Percentiles rank a stretch among this genome's conserved stretches.
phyloP scores from a whole-genome alignment of 768 basidiomycete genomes.

The Grammothele lineata region DNA sequence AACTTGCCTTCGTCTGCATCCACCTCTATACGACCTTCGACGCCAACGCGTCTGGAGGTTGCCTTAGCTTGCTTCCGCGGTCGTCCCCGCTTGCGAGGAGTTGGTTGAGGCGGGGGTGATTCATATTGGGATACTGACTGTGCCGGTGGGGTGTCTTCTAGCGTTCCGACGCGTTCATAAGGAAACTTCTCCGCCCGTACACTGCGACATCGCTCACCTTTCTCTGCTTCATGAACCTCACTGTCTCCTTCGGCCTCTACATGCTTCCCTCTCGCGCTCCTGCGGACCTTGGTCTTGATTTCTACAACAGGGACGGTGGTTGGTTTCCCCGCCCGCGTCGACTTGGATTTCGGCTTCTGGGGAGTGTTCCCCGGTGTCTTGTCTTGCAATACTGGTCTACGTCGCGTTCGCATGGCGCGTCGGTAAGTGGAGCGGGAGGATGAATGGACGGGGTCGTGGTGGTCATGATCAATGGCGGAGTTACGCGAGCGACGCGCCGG shows the following conservation, averaged over 20 bases:
- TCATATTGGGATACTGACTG: too few relatives aligned
- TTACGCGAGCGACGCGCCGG: too few relatives aligned
- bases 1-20: too few relatives aligned
- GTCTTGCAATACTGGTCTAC: conserved; percentile 18
- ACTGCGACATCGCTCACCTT: background rate
- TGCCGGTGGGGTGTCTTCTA: background rate
- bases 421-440: background rate
- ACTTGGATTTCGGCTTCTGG: conserved; percentile 8
- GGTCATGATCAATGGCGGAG: too few relatives aligned
- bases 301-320: conserved; percentile 13
- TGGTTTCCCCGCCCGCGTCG: conserved; percentile 4
- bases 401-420: conserved; percentile 12
- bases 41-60: too few relatives aligned
- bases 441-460: too few relatives aligned
- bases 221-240: background rate
- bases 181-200: background rate
- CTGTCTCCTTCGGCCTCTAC: background rate
- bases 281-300: conserved; percentile 3
- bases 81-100: background rate
- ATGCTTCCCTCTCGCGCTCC: background rate
- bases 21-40: too few relatives aligned
- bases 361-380: conserved; percentile 26
- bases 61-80: background rate
- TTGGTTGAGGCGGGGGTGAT: background rate
- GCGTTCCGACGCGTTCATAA: background rate